Conservation (phyloP, 345 rosid species). For the Trapa bicornis region DNA sequence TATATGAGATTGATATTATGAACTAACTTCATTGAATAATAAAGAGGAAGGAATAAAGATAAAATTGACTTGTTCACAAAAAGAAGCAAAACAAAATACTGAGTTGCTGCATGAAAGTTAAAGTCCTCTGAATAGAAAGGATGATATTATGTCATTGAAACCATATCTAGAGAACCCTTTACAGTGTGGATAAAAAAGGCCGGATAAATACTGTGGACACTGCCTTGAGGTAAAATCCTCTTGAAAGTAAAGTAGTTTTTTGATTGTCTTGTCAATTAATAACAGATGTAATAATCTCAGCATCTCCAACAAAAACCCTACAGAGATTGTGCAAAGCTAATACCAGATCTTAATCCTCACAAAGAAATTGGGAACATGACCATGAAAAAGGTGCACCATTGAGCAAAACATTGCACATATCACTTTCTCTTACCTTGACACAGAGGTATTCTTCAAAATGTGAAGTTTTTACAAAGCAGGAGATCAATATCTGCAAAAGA, state of each 20-base stretch:
- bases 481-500: constrained; percentile 61
- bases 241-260: background rate
- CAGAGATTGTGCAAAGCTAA: background rate
- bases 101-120: background rate
- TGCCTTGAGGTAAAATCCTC: background rate
- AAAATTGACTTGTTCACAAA: background rate
- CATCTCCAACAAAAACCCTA: background rate
- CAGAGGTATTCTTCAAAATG: constrained; percentile 72
- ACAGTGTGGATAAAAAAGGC: background rate
- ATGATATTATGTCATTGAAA: background rate
- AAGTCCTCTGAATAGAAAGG: background rate
- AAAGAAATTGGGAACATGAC: background rate
- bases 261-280: background rate
- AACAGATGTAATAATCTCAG: background rate
- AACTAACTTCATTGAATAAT: no score
- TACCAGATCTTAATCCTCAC: background rate
- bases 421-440: constrained; percentile 48
- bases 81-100: background rate
- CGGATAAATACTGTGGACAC: background rate
- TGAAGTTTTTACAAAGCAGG: constrained; percentile 88
- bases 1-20: no score
- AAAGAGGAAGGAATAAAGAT: background rate
- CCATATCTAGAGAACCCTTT: background rate
- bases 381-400: background rate
- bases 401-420: background rate